These are phyloP conservation scores for Paraphoma sp. DNA, from an alignment of 2,329 filamentous ascomycete species.

Conservation along the genomic window DNA sequence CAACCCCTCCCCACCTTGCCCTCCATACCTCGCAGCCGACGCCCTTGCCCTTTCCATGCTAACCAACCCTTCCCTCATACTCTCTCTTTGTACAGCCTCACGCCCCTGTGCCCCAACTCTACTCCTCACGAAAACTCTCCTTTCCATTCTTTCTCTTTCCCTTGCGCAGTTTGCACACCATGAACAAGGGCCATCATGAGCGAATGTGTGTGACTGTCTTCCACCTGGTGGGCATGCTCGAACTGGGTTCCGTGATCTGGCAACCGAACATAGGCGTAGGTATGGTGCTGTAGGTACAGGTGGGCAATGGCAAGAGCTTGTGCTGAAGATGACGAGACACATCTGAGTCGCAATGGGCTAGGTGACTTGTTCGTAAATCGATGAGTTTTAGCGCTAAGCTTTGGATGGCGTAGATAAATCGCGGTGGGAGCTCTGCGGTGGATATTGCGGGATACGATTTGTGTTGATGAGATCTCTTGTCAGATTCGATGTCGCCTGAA, in stretches of 20 bases:
- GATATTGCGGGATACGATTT: background rate
- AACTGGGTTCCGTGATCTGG: conserved; percentile 1
- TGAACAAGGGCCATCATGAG: conserved; percentile 13
- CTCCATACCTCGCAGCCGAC: background rate
- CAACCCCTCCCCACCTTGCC: background rate
- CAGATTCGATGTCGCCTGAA: too few species aligned
- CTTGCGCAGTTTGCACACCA: conserved; percentile 27
- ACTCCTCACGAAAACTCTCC: conserved; percentile 13
- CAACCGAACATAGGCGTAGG: conserved; percentile 19
- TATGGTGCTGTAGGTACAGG: conserved; percentile 25
- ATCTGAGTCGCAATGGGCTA: conserved; percentile 10
- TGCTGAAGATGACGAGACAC: conserved; percentile 33
- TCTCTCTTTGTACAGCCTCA: background rate
- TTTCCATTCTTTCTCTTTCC: conserved; percentile 14
- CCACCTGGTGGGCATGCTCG: conserved; percentile 24
- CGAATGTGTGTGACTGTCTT: conserved; percentile 12
- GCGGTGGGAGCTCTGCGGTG: background rate
- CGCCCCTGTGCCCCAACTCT: conserved; percentile 5
- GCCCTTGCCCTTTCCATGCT: background rate
- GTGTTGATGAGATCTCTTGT: too few species aligned
- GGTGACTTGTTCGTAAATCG: background rate
- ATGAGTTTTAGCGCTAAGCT: too few species aligned
- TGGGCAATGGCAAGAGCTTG: conserved; percentile 31
- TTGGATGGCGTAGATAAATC: too few species aligned
- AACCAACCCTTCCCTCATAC: background rate